phyloP scores from a whole-genome alignment of 768 basidiomycete species.

The Boletus patriciae region DNA sequence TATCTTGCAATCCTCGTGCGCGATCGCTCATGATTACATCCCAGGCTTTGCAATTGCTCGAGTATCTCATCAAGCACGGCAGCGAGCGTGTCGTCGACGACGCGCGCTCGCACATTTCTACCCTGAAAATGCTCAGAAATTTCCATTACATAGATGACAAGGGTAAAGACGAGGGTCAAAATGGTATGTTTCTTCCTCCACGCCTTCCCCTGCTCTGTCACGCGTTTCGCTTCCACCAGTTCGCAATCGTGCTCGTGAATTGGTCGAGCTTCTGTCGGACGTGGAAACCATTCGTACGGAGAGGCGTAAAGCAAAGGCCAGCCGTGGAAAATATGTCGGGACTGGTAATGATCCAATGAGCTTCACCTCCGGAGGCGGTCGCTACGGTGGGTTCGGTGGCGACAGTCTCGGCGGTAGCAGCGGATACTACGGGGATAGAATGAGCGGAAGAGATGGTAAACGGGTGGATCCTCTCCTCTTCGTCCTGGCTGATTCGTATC shows the following conservation, averaged over 20 bases:
- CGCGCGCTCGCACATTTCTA: slow-evolving; percentile 89
- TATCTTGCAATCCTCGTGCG: background rate
- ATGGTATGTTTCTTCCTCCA: slow-evolving; percentile 55
- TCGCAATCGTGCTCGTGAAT: slow-evolving; percentile 88
- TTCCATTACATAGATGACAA: slow-evolving; percentile 99
- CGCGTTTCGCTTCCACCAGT: slow-evolving; percentile 50
- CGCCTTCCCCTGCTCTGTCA: background rate
- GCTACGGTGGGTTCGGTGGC: slow-evolving; percentile 72
- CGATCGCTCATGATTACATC: background rate
- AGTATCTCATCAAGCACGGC: slow-evolving; percentile 96
- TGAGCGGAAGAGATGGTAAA: slow-evolving; percentile 43
- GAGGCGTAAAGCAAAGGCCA: slow-evolving; percentile 88
- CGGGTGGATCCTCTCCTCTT: slow-evolving; percentile 6
- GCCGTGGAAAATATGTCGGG: slow-evolving; percentile 88
- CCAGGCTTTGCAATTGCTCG: slow-evolving; percentile 87
- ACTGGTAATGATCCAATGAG: slow-evolving; percentile 78
- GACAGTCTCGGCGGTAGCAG: slow-evolving; percentile 43
- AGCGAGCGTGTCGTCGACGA: slow-evolving; percentile 98
- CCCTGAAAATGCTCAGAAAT: slow-evolving; percentile 94
- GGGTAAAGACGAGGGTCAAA: slow-evolving; percentile 97
- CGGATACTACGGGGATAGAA: slow-evolving; percentile 45
- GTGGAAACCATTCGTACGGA: slow-evolving; percentile 88
- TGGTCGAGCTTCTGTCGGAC: slow-evolving; percentile 89
- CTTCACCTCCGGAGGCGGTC: slow-evolving; percentile 55
- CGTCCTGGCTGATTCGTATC: slow-evolving; percentile 7